Evolutionary conservation across 2,329 filamentous ascomycete genomes (phyloP), one percentile per base, ranked within the genome.

Genomic region (Ophiocordyceps robertsii): DNA sequence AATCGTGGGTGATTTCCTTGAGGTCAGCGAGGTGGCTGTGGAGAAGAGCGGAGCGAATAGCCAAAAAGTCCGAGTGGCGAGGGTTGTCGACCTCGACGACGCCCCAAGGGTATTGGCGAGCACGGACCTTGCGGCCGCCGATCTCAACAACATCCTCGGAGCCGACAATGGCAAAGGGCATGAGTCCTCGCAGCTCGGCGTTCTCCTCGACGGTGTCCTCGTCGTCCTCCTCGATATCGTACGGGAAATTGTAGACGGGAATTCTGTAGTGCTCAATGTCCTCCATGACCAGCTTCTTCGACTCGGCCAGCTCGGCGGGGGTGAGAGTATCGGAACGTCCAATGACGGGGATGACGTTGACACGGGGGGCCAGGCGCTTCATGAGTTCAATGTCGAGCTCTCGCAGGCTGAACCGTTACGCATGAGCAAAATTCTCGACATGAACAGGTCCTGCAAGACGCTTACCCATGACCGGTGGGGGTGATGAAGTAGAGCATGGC

Each of bases 201-300:
- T 98, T 98, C 71, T 98, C 92, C 69, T 98, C 92, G 17, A 98
- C 90, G 1, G 92, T 98, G 60, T 98, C 92, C 70, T 98, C 92
- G 53, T 98, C 92, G 56, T 98, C 92, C 72, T 98, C 92, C 68
- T 98, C 92, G 47, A 98, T 94, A 56, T 98, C 92, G 71, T 98
- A 98, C 40, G 92, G 92, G 75, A 98, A 98, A 77, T 98, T 98
- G 78, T 98, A 98, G 51, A 98, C 90, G 38, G 92, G 92, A 55
- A 98, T 98, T 61, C 92, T 84, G 73, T 98, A 98, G 69, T 98
- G 92, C 70, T 98, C 92, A 55, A 98, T 98, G 63, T 98, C 92
- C 73, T 98, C 92, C 92, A 98, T 98, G 60, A 98, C 89, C 48
- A 98, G 78, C 76, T 96, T 98, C 80, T 98, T 98, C 53, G 90